A percentile compares a stretch with the other conserved stretches of the same genome.
Conservation (phyloP, 2,329 filamentous ascomycete species). For the Xylariaceae sp. region DNA sequence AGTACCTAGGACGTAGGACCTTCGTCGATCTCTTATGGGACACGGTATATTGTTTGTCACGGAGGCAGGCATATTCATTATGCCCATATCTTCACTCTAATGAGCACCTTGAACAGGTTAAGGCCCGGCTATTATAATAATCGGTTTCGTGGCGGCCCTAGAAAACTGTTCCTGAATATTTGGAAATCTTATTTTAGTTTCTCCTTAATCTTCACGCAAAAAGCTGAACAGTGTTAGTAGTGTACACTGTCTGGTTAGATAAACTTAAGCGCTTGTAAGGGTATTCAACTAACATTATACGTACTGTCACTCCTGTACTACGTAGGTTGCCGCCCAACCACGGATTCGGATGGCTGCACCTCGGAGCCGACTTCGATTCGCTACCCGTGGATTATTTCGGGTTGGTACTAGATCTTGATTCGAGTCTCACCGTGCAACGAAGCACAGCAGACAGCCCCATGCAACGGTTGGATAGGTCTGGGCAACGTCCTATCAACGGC, state of each 20-base stretch:
- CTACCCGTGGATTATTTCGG: not conserved
- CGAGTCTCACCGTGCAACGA: conserved; percentile 4
- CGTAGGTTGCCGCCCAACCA: not conserved
- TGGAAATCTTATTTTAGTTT: too few species aligned
- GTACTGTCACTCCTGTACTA: not conserved
- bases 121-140: too few species aligned
- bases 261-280: too few species aligned
- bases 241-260: too few species aligned
- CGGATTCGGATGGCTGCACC: not conserved
- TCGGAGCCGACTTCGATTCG: not conserved
- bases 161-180: too few species aligned
- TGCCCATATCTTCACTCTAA: not conserved
- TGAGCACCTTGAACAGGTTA: too few species aligned
- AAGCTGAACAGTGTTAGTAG: too few species aligned
- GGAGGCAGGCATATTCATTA: not conserved
- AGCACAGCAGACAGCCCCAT: conserved; percentile 9
- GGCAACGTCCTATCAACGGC: too few species aligned
- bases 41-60: not conserved
- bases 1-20: too few species aligned
- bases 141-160: too few species aligned
- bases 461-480: not conserved
- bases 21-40: conserved; percentile 10
- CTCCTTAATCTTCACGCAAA: too few species aligned
- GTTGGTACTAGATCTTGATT: conserved; percentile 12
- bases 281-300: too few species aligned